A percentile compares a stretch with the other conserved stretches of the same genome.
phyloP scores from a whole-genome alignment of 2,329 filamentous ascomycete genomes.

The Phaeosphaeriaceae sp. region DNA sequence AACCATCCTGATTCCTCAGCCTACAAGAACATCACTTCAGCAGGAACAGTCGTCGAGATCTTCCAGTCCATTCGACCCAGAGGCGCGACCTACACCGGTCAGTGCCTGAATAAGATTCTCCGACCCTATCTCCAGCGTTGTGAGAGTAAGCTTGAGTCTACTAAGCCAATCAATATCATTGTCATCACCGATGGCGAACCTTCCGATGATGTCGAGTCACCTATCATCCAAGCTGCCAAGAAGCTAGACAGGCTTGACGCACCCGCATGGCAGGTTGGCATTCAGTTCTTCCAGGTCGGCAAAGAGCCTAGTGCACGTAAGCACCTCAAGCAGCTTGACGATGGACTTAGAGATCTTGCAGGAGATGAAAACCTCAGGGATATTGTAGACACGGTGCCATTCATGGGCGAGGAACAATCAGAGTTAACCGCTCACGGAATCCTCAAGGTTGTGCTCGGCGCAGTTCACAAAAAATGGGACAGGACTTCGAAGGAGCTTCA shows the following conservation, averaged over 20 bases:
- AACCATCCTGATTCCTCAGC: slow-evolving; percentile 69
- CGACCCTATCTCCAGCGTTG: slow-evolving; percentile 70
- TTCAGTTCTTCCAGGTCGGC: slow-evolving; percentile 97
- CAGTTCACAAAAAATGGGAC: slow-evolving; percentile 72
- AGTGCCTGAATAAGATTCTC: slow-evolving; percentile 73
- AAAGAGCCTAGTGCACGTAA: slow-evolving; percentile 68
- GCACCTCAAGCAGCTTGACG: slow-evolving; percentile 76
- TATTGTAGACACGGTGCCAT: slow-evolving; percentile 91
- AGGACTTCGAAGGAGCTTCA: slow-evolving; percentile 48
- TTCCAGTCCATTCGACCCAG: slow-evolving; percentile 71
- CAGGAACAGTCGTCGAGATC: slow-evolving; percentile 67
- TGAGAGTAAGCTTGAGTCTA: slow-evolving; percentile 54
- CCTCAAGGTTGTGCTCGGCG: slow-evolving; percentile 78
- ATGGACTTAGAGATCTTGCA: slow-evolving; percentile 65
- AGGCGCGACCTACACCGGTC: slow-evolving; percentile 77
- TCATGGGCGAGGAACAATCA: slow-evolving; percentile 60
- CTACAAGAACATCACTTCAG: slow-evolving; percentile 69
- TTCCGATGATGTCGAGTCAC: slow-evolving; percentile 75
- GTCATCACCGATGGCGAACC: slow-evolving; percentile 89
- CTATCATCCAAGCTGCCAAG: slow-evolving; percentile 69
- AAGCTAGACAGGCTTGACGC: slow-evolving; percentile 74
- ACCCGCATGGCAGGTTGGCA: slow-evolving; percentile 80
- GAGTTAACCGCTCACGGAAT: slow-evolving; percentile 72
- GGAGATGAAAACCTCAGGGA: slow-evolving; percentile 69
- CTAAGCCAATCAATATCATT: slow-evolving; percentile 88